Base-by-base conservation (phyloP, 2,329 filamentous ascomycete genomes). In the Drechslerella stenobrocha region DNA sequence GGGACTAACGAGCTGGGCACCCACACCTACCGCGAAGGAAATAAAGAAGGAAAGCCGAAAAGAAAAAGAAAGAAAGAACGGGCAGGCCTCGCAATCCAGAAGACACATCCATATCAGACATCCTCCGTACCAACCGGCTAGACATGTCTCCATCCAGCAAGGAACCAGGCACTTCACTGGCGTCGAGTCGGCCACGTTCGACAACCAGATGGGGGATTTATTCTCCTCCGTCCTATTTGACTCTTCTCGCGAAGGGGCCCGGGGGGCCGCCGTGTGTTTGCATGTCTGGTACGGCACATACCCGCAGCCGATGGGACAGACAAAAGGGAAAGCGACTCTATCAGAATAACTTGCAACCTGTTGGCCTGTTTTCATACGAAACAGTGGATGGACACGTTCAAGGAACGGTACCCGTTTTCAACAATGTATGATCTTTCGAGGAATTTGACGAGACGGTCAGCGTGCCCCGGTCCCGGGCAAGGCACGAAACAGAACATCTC, bases 101-200 rank as follows among this genome's bases (percentile, higher is more conserved):
- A n/a, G 26, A 47, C 26, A 23, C 44, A n/a, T n/a, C n/a, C n/a
- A n/a, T n/a, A n/a, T n/a, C n/a, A n/a, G n/a, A n/a, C 9, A 11
- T 26, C 20, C 9, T 13, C 8, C 18, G 2, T n/a, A n/a, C 46
- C 45, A 42, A 42, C 48, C 52, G 53, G 24, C 48, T 59, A 55
- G 50, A 59, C 55, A 66, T 55, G 51, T 59, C 53, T 48, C 61
- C 61, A 66, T 53, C 52, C 45, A 59, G 47, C 61, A 66, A 66
- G 61, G 61, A 57, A 59, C 53, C 53, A 30, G 61, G 28, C 28
- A 46, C 61, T 32, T 55, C 32, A 53, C 61, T 66, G 53, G 48
- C 56, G 50, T 59, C 61, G 50, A 66, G 34, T 55, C 53, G 47
- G 44, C 61, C 61, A 66, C 44, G 48, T 59, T 53, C 61, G 55